These are phyloP conservation scores for Euphorbia peplus DNA, from an alignment of 345 rosid species.

Conservation along the genomic window DNA sequence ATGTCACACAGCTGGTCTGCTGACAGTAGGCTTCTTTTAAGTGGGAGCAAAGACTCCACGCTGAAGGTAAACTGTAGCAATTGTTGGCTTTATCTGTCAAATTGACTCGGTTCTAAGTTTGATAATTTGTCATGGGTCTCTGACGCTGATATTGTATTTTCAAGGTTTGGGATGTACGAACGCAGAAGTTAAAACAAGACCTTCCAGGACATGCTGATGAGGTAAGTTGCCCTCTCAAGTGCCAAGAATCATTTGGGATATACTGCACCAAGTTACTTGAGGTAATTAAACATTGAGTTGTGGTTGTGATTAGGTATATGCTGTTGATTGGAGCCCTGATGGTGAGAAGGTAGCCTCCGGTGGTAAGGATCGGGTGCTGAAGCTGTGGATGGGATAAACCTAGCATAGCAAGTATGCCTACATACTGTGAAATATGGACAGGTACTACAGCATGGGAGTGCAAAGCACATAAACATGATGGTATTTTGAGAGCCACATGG, in stretches of 20 bases:
- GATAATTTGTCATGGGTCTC: not conserved
- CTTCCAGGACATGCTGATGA: constrained; percentile 96
- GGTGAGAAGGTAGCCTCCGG: constrained; percentile 98
- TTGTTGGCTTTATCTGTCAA: not conserved
- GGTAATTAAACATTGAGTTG: constrained; percentile 9
- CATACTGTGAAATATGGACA: constrained; percentile 1
- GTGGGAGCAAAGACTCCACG: constrained; percentile 97
- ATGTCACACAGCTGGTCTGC: constrained; percentile 79
- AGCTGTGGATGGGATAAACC: constrained; percentile 86
- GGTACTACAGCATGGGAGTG: too few relatives aligned
- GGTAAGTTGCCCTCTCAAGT: constrained; percentile 37
- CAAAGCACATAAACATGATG: too few relatives aligned
- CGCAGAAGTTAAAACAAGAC: constrained; percentile 81
- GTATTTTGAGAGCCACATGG: not conserved
- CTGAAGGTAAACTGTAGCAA: constrained; percentile 52
- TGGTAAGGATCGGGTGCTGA: constrained; percentile 84
- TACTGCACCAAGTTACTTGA: not conserved
- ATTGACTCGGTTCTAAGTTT: not conserved
- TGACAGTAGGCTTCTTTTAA: constrained; percentile 90
- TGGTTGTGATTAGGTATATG: constrained; percentile 50
- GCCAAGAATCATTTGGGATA: not conserved
- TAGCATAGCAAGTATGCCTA: not conserved
- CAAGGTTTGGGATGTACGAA: constrained; percentile 84
- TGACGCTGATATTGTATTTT: not conserved
- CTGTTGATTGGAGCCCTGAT: constrained; percentile 99